Evolutionary conservation across 257 asterid species (phyloP), one percentile per base, ranked within the genome.

Genomic region (Anisodus tanguticus): DNA sequence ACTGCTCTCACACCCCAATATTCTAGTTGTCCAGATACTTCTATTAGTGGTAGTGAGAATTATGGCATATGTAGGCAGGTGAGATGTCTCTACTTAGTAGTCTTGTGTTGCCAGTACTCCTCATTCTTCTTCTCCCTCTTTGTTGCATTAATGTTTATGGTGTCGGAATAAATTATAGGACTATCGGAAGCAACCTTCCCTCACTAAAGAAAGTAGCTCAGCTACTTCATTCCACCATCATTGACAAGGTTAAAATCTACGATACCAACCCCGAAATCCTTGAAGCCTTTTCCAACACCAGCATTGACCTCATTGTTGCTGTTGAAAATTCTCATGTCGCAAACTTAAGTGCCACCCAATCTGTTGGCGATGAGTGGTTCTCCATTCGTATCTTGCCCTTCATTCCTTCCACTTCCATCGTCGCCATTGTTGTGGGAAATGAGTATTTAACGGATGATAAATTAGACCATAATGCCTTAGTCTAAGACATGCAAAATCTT

Each of bases 111-210:
- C 74, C 15, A 17, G 68, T 88, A 74, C 71, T 88, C 79, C 71
- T 85, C 81, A 59, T 53, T 3, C 82, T 87, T 26, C 31, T 26
- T 69, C 58, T 6, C 79, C 72, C 81, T 9, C 83, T 66, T 15
- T 37, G 51, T 26, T 57, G 7, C 80, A 2, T 3, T 41, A 41
- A 54, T 55, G 92, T 84, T 70, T 85, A 87, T 15, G 72, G 86
- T 67, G 71, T 93, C 16, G 97, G 97, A 54, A 67, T 93, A 70
- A 92, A 92, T 88, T 93, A 93, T 31, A 96, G 96, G 84, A 92
- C 93, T 0, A 15, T 92, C 16, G 97, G 91, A 84, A 91, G 88
- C 90, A 91, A 93, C 88, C 94, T 93, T 47, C 96, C 96, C 13
- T 85, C 91, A 0, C 97, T 94, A 0, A 89, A 90, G 67, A 87